Evolutionary conservation across 1,284 basidiomycete species (phyloP).

Genomic region (Ganoderma boninense): DNA sequence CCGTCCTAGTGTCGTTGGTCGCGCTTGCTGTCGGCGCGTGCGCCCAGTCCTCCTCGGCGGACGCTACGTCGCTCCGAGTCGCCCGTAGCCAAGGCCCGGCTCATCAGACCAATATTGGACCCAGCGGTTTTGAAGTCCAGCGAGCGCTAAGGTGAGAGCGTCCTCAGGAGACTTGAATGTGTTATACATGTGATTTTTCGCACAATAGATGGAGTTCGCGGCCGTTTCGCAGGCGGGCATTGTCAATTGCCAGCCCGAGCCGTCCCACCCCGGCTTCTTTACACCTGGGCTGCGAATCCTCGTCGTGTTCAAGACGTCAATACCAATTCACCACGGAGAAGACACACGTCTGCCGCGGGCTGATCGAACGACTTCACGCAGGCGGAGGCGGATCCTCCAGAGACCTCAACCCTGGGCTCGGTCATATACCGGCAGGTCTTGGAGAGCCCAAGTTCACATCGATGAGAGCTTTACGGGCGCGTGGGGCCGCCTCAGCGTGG

Average conservation of each 20-base stretch:
- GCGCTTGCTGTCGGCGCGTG: constrained; percentile 30
- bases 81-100: constrained; percentile 61
- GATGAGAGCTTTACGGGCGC: constrained; percentile 52
- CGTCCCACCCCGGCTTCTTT: no score
- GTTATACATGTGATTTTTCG: background rate
- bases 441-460: constrained; percentile 61
- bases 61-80: constrained; percentile 58
- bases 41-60: constrained; percentile 38
- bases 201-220: background rate
- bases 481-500: constrained; percentile 64
- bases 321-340: no score
- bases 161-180: background rate
- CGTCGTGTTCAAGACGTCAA: no score
- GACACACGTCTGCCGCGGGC: constrained; percentile 36
- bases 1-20: constrained; percentile 24
- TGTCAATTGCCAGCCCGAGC: constrained; percentile 48
- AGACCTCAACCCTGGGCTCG: constrained; percentile 52
- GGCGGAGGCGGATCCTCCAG: constrained; percentile 46
- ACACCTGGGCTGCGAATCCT: no score
- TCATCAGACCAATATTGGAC: constrained; percentile 75
- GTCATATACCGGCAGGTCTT: constrained; percentile 51
- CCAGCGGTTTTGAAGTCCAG: constrained; percentile 59
- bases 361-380: constrained; percentile 45
- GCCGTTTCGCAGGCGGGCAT: constrained; percentile 38
- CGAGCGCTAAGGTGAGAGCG: constrained; percentile 53